Evolutionary conservation across 2,329 filamentous ascomycete species (phyloP).

Genomic region (Mycosphaerella sp.): DNA sequence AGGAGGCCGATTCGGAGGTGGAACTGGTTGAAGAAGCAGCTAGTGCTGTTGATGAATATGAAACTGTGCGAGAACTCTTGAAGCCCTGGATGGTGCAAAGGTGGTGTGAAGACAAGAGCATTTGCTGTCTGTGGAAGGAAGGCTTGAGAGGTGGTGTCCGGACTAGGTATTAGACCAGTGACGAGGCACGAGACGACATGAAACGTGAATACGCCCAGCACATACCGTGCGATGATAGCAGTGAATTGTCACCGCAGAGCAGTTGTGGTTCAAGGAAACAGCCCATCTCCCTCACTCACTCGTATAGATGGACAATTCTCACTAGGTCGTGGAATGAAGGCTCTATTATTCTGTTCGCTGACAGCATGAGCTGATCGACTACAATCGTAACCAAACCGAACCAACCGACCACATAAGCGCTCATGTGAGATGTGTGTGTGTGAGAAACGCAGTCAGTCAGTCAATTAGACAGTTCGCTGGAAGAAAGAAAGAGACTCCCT

Average conservation of each 20-base stretch:
- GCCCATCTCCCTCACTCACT: too few species aligned
- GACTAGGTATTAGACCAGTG: constrained; percentile 25
- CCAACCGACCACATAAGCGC: too few species aligned
- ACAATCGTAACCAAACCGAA: too few species aligned
- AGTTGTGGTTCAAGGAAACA: too few species aligned
- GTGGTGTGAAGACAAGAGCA: constrained; percentile 83
- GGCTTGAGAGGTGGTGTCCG: constrained; percentile 34
- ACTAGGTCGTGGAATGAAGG: too few species aligned
- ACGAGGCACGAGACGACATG: background rate
- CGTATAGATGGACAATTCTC: too few species aligned
- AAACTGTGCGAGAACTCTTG: constrained; percentile 27
- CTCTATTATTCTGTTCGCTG: too few species aligned
- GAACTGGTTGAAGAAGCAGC: constrained; percentile 54
- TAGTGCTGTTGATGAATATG: constrained; percentile 15
- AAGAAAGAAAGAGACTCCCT: too few species aligned
- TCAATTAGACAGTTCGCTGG: too few species aligned
- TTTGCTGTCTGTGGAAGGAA: constrained; percentile 73
- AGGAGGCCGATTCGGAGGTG: constrained; percentile 33
- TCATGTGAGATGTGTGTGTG: too few species aligned
- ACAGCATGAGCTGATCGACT: too few species aligned
- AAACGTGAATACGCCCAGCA: background rate
- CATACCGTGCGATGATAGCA: background rate
- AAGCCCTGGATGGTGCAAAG: constrained; percentile 61
- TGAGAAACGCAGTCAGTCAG: too few species aligned
- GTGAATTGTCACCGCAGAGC: background rate